phyloP scores from a whole-genome alignment of 495 filamentous ascomycete species.

The Lichenothelia convexa region DNA sequence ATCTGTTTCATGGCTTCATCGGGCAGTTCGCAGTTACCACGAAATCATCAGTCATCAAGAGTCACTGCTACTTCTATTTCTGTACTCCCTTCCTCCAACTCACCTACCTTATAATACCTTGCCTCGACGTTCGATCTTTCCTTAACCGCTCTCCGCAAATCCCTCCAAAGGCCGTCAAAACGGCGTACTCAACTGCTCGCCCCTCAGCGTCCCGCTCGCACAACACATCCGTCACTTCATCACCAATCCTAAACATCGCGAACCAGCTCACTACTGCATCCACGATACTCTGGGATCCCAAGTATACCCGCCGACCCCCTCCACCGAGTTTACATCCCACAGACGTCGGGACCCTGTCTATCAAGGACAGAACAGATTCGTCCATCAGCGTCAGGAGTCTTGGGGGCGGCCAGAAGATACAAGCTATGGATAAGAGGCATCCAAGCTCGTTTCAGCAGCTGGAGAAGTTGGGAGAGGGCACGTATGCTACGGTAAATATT shows the following conservation, averaged over 20 bases:
- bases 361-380: conserved; percentile 21
- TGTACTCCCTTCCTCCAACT: too few species aligned
- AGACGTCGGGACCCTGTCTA: conserved; percentile 21
- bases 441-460: conserved; percentile 96
- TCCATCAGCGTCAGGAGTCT: conserved; percentile 21
- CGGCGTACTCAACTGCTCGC: conserved; percentile 5
- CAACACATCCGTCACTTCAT: conserved; percentile 10
- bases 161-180: conserved; percentile 6
- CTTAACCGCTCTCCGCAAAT: not conserved
- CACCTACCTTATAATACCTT: too few species aligned
- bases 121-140: too few species aligned
- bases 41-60: too few species aligned
- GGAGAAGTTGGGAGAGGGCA: conserved; percentile 95
- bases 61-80: too few species aligned
- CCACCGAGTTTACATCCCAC: conserved; percentile 19
- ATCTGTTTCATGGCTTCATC: too few species aligned
- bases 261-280: conserved; percentile 21
- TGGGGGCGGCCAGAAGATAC: conserved; percentile 16
- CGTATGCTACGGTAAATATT: conserved; percentile 74
- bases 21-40: too few species aligned
- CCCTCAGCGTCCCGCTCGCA: conserved; percentile 7
- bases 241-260: conserved; percentile 17
- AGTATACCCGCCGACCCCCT: conserved; percentile 20
- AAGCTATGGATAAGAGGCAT: conserved; percentile 68
- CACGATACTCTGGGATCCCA: conserved; percentile 24